phyloP scores from a whole-genome alignment of 2,329 filamentous ascomycete species.

The Aspergillus neoniger region DNA sequence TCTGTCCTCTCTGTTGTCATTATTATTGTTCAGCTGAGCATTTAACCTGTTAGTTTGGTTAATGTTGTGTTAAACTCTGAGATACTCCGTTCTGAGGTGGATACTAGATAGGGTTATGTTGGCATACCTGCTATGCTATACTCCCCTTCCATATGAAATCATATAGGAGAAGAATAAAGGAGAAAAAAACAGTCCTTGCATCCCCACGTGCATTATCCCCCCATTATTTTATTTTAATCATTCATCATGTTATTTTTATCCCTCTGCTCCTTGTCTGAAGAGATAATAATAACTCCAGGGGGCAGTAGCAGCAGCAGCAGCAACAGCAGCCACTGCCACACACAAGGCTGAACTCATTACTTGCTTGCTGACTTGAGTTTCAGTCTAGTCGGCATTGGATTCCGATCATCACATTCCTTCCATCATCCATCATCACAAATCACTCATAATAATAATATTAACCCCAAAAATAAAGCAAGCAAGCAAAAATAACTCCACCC shows the following conservation, averaged over 20 bases:
- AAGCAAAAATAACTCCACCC: conserved; percentile 17
- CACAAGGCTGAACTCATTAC: not conserved
- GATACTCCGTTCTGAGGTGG: no score
- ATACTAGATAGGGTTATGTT: not conserved
- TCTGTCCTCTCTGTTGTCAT: no score
- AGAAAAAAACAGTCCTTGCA: not conserved
- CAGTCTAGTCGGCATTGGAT: not conserved
- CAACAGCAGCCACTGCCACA: not conserved
- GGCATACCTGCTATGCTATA: not conserved
- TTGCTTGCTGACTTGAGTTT: not conserved
- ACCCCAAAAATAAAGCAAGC: not conserved
- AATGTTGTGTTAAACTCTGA: no score
- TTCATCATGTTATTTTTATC: no score
- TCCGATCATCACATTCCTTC: not conserved
- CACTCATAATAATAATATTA: not conserved
- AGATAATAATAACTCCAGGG: not conserved
- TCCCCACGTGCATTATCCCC: not conserved
- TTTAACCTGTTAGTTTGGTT: no score
- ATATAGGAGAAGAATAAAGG: no score
- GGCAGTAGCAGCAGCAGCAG: not conserved
- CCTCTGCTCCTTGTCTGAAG: not conserved
- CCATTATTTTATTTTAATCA: no score
- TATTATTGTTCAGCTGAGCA: no score
- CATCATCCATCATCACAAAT: not conserved
- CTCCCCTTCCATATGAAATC: no score